These are phyloP conservation scores for Ogataea pini DNA, from an alignment of 805 yeast genomes.

Conservation along the genomic window DNA sequence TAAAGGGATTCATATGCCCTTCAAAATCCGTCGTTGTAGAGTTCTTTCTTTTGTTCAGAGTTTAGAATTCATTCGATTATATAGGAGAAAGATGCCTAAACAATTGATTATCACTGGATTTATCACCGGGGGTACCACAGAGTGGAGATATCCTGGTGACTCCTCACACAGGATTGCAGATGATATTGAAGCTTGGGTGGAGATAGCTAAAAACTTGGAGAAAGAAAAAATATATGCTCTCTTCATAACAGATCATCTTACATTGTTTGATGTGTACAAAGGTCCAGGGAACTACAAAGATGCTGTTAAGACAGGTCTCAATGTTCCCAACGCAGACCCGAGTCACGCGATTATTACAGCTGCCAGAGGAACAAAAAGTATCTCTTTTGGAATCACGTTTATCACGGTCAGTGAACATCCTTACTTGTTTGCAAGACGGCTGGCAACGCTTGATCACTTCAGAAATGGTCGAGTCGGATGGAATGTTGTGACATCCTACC, in stretches of 20 bases:
- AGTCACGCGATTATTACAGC: conserved; percentile 39
- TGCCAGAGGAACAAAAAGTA: conserved; percentile 43
- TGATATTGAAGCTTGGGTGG: conserved; percentile 36
- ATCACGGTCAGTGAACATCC: conserved; percentile 46
- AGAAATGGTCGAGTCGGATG: conserved; percentile 46
- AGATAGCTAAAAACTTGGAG: conserved; percentile 40
- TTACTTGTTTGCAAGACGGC: conserved; percentile 41
- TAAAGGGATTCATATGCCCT: no score
- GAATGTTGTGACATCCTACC: conserved; percentile 46
- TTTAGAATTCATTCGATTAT: no score
- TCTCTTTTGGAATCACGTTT: conserved; percentile 43
- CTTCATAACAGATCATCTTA: conserved; percentile 43
- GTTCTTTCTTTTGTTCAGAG: no score
- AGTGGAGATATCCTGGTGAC: conserved; percentile 43
- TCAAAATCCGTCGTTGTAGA: no score
- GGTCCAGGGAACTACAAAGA: conserved; percentile 32
- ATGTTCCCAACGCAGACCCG: conserved; percentile 41
- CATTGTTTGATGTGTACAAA: conserved; percentile 43
- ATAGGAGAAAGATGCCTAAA: not conserved
- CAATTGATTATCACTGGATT: not conserved
- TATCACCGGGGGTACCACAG: conserved; percentile 1
- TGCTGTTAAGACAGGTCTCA: conserved; percentile 28
- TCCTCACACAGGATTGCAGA: conserved; percentile 25
- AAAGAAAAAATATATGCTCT: conserved; percentile 40
- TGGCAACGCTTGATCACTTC: conserved; percentile 46